phyloP scores from a whole-genome alignment of 331 rosid species.

The Rosa hybrid region DNA sequence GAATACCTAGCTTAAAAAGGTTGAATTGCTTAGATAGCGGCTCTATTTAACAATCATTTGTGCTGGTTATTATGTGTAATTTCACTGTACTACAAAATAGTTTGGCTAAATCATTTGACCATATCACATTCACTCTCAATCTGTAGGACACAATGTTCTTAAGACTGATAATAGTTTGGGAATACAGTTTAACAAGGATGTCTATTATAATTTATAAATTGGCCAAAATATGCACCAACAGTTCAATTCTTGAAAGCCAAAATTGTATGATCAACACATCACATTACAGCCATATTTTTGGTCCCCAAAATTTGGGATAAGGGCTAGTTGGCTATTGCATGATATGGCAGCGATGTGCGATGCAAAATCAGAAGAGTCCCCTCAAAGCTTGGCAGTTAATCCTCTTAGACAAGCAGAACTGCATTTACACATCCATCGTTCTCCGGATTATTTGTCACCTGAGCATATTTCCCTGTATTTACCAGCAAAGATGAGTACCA shows the following conservation, averaged over 20 bases:
- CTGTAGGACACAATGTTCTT: too few species aligned
- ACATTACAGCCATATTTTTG: neutral
- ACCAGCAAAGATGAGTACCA: constrained; percentile 10
- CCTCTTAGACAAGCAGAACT: constrained; percentile 71
- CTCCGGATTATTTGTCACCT: constrained; percentile 92
- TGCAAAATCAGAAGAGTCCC: neutral
- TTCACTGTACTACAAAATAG: too few species aligned
- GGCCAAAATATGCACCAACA: neutral
- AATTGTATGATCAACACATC: neutral
- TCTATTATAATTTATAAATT: too few species aligned
- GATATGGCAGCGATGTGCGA: neutral
- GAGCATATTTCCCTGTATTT: constrained; percentile 85
- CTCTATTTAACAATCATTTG: too few species aligned
- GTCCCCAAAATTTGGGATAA: neutral
- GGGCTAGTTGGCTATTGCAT: neutral
- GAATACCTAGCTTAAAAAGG: too few species aligned
- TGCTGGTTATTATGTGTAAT: too few species aligned
- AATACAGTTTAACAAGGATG: too few species aligned
- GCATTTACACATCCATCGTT: constrained; percentile 95
- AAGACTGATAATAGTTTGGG: too few species aligned
- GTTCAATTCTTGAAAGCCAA: neutral
- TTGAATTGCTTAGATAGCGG: too few species aligned
- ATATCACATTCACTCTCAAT: too few species aligned
- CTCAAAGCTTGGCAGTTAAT: neutral
- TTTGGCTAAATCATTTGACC: too few species aligned